Percentiles rank a stretch among this genome's conserved stretches.
Evolutionary conservation across 768 basidiomycete species (phyloP).

Genomic region (Leccinum uliginosum): DNA sequence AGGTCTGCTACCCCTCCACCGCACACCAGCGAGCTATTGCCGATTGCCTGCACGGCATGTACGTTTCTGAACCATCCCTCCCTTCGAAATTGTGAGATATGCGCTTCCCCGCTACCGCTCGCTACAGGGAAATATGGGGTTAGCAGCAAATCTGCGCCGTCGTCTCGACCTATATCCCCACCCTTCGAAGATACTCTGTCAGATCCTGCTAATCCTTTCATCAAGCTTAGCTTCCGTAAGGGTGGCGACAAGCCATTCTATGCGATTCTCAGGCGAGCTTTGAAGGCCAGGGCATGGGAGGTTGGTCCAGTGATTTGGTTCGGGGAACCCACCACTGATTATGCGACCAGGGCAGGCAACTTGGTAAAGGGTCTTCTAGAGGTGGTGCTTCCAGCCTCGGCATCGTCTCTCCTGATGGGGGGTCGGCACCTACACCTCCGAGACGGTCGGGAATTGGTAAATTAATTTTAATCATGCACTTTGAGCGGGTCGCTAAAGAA

Average conservation of each 20-base stretch:
- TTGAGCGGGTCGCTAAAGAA: conserved; percentile 4
- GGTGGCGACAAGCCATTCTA: conserved; percentile 89
- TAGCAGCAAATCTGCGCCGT: conserved; percentile 55
- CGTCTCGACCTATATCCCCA: conserved; percentile 60
- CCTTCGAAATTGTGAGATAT: conserved; percentile 78
- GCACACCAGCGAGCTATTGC: conserved; percentile 18
- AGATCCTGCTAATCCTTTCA: conserved; percentile 39
- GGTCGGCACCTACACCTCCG: conserved; percentile 10
- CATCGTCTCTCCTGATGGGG: conserved; percentile 12
- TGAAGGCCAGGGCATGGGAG: conserved; percentile 77
- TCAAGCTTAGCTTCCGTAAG: conserved; percentile 87
- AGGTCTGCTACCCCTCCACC: conserved; percentile 20
- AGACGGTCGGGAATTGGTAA: conserved; percentile 30
- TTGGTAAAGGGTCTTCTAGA: conserved; percentile 17
- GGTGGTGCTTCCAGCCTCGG: conserved; percentile 23
- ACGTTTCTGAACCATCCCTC: conserved; percentile 89
- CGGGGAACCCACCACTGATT: neutral
- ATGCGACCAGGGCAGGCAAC: conserved; percentile 26
- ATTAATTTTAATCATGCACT: neutral
- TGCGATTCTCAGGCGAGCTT: conserved; percentile 61
- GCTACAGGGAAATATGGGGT: conserved; percentile 16
- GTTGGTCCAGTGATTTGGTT: conserved; percentile 28
- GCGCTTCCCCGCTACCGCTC: conserved; percentile 61
- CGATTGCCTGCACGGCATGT: conserved; percentile 76
- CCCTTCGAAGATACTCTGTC: conserved; percentile 24